These are phyloP conservation scores for Talinum fruticosum DNA, from an alignment of 148 eudicot species.

Conservation along the genomic window DNA sequence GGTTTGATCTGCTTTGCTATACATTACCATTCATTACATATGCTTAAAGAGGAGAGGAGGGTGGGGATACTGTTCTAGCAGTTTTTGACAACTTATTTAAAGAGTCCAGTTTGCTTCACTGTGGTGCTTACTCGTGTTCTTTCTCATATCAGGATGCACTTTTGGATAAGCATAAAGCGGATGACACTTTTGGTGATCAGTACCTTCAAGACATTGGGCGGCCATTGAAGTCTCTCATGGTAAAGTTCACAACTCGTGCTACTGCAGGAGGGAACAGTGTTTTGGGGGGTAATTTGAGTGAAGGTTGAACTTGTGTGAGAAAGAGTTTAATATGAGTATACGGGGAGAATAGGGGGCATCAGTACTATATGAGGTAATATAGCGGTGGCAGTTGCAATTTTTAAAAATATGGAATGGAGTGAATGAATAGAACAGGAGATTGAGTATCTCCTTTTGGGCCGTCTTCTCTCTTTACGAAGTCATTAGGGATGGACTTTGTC, in stretches of 20 bases:
- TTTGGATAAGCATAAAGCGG: conserved; percentile 66
- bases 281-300: neutral
- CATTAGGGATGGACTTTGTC: no score
- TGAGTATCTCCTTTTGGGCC: no score
- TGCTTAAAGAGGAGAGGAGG: neutral
- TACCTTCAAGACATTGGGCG: conserved; percentile 51
- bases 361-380: no score
- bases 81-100: neutral
- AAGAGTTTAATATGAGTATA: neutral
- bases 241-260: conserved; percentile 23
- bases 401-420: no score
- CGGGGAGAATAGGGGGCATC: no score
- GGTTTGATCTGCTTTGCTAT: conserved; percentile 35
- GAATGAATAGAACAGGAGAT: no score
- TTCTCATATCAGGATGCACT: conserved; percentile 54
- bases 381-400: no score
- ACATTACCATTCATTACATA: neutral
- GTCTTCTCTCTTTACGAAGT: no score
- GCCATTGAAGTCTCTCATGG: conserved; percentile 75
- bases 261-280: neutral
- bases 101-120: neutral
- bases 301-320: neutral
- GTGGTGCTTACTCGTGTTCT: neutral
- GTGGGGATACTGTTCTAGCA: neutral
- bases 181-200: conserved; percentile 57